phyloP scores from a whole-genome alignment of 2,329 filamentous ascomycete species.

The Diplocarpon rosae region DNA sequence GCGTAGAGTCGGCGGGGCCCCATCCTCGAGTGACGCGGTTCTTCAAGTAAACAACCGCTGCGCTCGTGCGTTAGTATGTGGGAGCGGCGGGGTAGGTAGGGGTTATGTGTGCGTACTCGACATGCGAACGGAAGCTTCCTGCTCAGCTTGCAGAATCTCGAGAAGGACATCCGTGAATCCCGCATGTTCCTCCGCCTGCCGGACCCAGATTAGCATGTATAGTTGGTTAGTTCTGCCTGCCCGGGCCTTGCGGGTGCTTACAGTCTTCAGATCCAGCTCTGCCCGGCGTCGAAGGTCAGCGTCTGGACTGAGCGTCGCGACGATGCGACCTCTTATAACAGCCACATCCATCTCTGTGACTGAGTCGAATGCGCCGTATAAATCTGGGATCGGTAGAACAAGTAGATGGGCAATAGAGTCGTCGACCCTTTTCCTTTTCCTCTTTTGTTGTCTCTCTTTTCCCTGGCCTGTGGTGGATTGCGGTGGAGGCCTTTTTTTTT shows the following conservation, averaged over 20 bases:
- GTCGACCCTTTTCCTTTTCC: too few relatives aligned
- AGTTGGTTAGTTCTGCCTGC: not conserved
- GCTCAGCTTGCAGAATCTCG: constrained; percentile 81
- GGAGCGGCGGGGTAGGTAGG: constrained; percentile 19
- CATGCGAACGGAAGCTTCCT: constrained; percentile 72
- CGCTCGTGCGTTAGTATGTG: constrained; percentile 24
- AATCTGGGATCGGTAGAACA: too few relatives aligned
- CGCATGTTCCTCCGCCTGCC: constrained; percentile 75
- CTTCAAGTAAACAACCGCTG: constrained; percentile 95
- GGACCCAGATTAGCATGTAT: constrained; percentile 12
- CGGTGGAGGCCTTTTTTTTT: too few relatives aligned
- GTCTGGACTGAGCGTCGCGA: constrained; percentile 64
- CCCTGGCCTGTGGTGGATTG: too few relatives aligned
- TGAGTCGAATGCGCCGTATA: not conserved
- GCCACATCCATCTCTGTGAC: constrained; percentile 54
- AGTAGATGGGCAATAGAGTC: too few relatives aligned
- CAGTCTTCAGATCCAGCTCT: constrained; percentile 73
- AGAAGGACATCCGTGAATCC: constrained; percentile 87
- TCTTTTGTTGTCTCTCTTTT: too few relatives aligned
- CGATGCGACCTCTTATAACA: constrained; percentile 65
- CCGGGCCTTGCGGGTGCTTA: constrained; percentile 32
- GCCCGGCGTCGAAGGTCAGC: constrained; percentile 64
- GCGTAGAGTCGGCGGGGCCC: constrained; percentile 60
- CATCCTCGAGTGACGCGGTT: constrained; percentile 92
- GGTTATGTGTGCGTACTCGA: constrained; percentile 56